phyloP scores from a whole-genome alignment of 371 early-diverging fungal genomes.

The Mortierella polycephala region DNA sequence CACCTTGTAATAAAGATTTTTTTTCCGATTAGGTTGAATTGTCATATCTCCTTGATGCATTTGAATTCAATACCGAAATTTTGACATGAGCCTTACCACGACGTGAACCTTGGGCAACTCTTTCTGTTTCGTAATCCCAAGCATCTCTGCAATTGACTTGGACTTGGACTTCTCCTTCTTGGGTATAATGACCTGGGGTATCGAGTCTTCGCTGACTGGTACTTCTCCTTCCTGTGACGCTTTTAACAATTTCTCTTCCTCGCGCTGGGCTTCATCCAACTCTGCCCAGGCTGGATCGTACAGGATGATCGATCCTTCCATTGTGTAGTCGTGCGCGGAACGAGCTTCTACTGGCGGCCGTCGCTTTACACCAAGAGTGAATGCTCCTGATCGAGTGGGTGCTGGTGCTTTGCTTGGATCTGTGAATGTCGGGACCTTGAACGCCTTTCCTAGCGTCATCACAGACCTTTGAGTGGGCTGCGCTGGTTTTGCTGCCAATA shows the following conservation, averaged over 20 bases:
- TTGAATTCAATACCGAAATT: slow-evolving; percentile 6
- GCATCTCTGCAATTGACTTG: slow-evolving; percentile 61
- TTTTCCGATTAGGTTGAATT: neutral
- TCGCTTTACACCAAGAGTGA: slow-evolving; percentile 75
- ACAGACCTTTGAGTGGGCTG: slow-evolving; percentile 15
- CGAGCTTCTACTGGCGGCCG: slow-evolving; percentile 60
- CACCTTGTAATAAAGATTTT: slow-evolving; percentile 55
- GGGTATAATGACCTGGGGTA: slow-evolving; percentile 45
- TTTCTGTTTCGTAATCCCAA: slow-evolving; percentile 63
- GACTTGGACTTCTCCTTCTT: slow-evolving; percentile 52
- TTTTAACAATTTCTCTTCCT: slow-evolving; percentile 46
- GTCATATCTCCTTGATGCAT: neutral
- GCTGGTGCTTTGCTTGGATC: slow-evolving; percentile 35
- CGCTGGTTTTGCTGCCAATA: slow-evolving; percentile 15
- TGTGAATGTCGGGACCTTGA: slow-evolving; percentile 43
- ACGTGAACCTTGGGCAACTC: slow-evolving; percentile 66
- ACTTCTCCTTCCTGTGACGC: slow-evolving; percentile 36
- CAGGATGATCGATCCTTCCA: slow-evolving; percentile 86
- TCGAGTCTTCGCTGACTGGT: slow-evolving; percentile 39
- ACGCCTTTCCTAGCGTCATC: slow-evolving; percentile 22
- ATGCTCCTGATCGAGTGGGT: slow-evolving; percentile 19
- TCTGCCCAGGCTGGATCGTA: slow-evolving; percentile 78
- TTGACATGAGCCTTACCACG: slow-evolving; percentile 54
- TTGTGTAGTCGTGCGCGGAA: slow-evolving; percentile 87
- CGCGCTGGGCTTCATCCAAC: slow-evolving; percentile 57